Evolutionary conservation across 1,284 basidiomycete genomes (phyloP).

Genomic region (Sporisorium sorghi): DNA sequence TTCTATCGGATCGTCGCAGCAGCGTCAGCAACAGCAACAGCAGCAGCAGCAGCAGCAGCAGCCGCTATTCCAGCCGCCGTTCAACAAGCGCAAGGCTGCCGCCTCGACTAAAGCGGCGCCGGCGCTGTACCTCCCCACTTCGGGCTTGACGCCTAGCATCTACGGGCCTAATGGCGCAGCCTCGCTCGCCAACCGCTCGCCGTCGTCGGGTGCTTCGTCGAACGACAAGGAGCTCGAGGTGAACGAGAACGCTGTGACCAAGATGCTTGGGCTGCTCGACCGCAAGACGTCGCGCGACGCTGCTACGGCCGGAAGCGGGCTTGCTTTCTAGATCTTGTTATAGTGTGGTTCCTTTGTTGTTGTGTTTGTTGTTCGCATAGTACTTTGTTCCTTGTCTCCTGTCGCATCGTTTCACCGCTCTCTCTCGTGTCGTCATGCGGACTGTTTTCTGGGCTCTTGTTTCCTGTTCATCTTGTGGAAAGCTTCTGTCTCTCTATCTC

Average conservation of each 20-base stretch:
- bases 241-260: conserved; percentile 52
- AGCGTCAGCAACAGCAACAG: conserved; percentile 29
- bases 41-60: conserved; percentile 16
- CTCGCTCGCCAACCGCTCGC: conserved; percentile 11
- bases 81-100: conserved; percentile 29
- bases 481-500: too few species aligned
- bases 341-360: too few species aligned
- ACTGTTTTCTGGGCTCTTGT: too few species aligned
- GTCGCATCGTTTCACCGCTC: conserved; percentile 11
- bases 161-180: conserved; percentile 35
- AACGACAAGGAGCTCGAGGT: conserved; percentile 48
- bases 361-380: conserved; percentile 10
- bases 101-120: conserved; percentile 21
- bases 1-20: conserved; percentile 40
- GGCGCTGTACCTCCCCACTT: conserved; percentile 22
- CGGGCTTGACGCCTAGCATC: conserved; percentile 40
- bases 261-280: conserved; percentile 55
- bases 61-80: conserved; percentile 25
- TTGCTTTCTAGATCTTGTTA: conserved; percentile 38
- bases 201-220: conserved; percentile 14
- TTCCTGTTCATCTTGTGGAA: too few species aligned
- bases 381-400: conserved; percentile 6
- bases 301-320: conserved; percentile 12
- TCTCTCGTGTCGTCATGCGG: too few species aligned
- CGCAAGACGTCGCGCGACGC: conserved; percentile 39